Evolutionary conservation across 2,329 filamentous ascomycete genomes (phyloP).

Genomic region (Penicillium occitanis): DNA sequence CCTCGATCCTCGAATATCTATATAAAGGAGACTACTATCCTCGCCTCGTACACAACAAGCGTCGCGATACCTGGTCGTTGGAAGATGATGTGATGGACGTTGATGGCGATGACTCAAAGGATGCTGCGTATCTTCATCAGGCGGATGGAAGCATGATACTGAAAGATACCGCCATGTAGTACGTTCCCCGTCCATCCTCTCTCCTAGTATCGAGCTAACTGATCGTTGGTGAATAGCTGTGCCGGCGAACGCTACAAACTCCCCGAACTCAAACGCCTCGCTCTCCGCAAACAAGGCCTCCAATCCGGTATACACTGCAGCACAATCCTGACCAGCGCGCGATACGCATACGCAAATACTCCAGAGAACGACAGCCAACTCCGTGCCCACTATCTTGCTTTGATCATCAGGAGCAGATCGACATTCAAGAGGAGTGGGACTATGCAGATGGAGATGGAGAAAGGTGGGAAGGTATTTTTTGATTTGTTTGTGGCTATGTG

Average conservation of each 20-base stretch:
- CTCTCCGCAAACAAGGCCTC: conserved; percentile 90
- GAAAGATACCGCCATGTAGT: conserved; percentile 86
- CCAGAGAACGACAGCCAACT: conserved; percentile 88
- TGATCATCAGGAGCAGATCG: conserved; percentile 95
- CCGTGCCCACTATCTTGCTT: conserved; percentile 93
- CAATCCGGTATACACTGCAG: conserved; percentile 89
- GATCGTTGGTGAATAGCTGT: conserved; percentile 50
- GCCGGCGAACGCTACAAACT: conserved; percentile 86
- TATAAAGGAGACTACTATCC: conserved; percentile 98
- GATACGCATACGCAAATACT: conserved; percentile 94
- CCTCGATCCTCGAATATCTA: conserved; percentile 89
- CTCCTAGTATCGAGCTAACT: not conserved
- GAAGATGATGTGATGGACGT: conserved; percentile 65
- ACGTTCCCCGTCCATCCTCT: not conserved
- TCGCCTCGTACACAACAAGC: conserved; percentile 81
- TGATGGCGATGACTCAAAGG: conserved; percentile 62
- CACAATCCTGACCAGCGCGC: conserved; percentile 86
- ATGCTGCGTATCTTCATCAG: conserved; percentile 75
- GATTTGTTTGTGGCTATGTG: conserved; percentile 98
- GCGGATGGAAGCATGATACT: conserved; percentile 74
- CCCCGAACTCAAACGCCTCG: conserved; percentile 86
- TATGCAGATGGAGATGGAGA: conserved; percentile 98
- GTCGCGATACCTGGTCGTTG: conserved; percentile 83
- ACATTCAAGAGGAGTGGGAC: conserved; percentile 98
- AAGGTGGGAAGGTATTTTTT: conserved; percentile 92